These are phyloP conservation scores for Podaxis mareebaensis DNA, from an alignment of 768 basidiomycete genomes.

Conservation along the genomic window DNA sequence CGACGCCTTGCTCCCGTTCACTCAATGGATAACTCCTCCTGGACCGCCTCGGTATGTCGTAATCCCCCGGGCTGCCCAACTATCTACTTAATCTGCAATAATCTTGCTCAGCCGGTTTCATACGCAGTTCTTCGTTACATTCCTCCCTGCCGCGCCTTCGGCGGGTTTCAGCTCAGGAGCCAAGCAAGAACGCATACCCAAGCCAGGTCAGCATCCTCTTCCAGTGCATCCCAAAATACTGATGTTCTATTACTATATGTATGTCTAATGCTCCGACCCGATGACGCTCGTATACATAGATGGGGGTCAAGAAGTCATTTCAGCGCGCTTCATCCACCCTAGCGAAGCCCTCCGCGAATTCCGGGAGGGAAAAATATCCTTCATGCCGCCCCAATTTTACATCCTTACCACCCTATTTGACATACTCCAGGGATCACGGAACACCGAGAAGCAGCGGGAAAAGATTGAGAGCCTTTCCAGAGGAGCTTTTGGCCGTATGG, in stretches of 20 bases:
- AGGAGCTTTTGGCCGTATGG: conserved; percentile 61
- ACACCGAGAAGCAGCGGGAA: conserved; percentile 45
- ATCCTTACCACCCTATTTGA: conserved; percentile 60
- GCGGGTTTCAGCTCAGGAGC: conserved; percentile 53
- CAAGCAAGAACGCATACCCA: conserved; percentile 60
- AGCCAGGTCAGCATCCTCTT: conserved; percentile 39
- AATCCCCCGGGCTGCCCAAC: background rate
- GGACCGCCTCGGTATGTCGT: conserved; percentile 47
- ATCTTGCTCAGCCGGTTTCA: conserved; percentile 57
- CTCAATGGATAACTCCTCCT: conserved; percentile 73
- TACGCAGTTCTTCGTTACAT: conserved; percentile 68
- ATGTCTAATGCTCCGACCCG: background rate
- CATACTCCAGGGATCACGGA: conserved; percentile 44
- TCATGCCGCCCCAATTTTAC: conserved; percentile 80
- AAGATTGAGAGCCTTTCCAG: conserved; percentile 47
- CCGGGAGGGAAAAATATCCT: conserved; percentile 46
- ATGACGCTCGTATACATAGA: conserved; percentile 32
- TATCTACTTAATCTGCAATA: conserved; percentile 10
- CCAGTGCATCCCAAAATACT: background rate
- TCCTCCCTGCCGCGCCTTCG: conserved; percentile 46
- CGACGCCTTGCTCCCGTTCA: conserved; percentile 62
- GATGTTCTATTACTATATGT: background rate
- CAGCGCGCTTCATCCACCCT: conserved; percentile 66
- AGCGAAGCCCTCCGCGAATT: conserved; percentile 53
- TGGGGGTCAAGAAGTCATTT: conserved; percentile 68